Percentiles rank a stretch among this genome's conserved stretches.
Evolutionary conservation across 768 basidiomycete genomes (phyloP).

Genomic region (Serpula lacrymans): DNA sequence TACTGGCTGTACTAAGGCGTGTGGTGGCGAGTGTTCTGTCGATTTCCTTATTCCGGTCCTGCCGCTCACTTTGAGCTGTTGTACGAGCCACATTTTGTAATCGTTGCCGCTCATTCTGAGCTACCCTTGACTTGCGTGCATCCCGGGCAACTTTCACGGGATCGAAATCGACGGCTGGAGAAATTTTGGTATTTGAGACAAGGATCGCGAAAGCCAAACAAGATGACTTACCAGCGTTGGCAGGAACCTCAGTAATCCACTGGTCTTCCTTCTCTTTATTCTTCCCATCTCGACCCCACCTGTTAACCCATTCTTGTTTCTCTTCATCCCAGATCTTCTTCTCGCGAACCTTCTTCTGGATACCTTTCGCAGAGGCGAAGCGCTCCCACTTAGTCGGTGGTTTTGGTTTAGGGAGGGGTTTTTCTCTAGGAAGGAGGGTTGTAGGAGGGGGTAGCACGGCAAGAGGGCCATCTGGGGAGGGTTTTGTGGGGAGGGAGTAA

Average conservation of each 20-base stretch:
- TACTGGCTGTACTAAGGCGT: slow-evolving; percentile 84
- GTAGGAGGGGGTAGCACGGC: slow-evolving; percentile 76
- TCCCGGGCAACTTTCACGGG: slow-evolving; percentile 72
- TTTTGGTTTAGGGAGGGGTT: slow-evolving; percentile 91
- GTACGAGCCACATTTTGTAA: slow-evolving; percentile 69
- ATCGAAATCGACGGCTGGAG: slow-evolving; percentile 71
- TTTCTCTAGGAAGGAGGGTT: slow-evolving; percentile 81
- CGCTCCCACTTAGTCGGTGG: slow-evolving; percentile 95
- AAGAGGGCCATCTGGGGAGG: slow-evolving; percentile 78
- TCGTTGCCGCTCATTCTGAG: slow-evolving; percentile 82
- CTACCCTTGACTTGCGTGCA: slow-evolving; percentile 76
- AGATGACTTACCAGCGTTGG: slow-evolving; percentile 67
- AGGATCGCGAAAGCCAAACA: neutral
- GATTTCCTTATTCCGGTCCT: slow-evolving; percentile 66
- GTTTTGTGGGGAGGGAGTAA: slow-evolving; percentile 75
- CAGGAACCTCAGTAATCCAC: slow-evolving; percentile 91
- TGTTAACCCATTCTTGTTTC: slow-evolving; percentile 84
- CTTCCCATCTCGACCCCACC: slow-evolving; percentile 89
- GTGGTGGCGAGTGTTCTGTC: slow-evolving; percentile 74
- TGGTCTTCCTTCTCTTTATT: slow-evolving; percentile 84
- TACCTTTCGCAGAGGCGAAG: slow-evolving; percentile 93
- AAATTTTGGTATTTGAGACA: neutral
- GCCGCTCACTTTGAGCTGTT: slow-evolving; percentile 30
- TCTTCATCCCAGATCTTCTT: slow-evolving; percentile 93
- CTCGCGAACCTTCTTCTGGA: slow-evolving; percentile 73